Evolutionary conservation across 2,329 filamentous ascomycete genomes (phyloP).

Genomic region (Trichoderma oligosporum): DNA sequence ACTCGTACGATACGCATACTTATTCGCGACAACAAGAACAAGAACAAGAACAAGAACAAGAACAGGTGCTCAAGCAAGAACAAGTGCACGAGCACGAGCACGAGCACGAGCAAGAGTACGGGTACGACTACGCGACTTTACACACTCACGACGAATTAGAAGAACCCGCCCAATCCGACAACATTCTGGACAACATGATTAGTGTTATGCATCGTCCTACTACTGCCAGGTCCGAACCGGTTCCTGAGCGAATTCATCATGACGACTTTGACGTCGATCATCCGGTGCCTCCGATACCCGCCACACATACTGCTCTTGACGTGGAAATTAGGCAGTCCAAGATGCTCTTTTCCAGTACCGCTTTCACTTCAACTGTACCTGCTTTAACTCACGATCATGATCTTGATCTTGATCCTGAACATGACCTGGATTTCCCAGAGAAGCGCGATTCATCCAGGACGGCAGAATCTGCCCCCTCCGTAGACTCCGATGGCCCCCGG

Average conservation of each 20-base stretch:
- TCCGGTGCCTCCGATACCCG: conserved; percentile 22
- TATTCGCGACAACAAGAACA: not conserved
- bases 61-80: conserved; percentile 38
- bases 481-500: conserved; percentile 26
- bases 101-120: not conserved
- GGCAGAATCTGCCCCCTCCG: conserved; percentile 37
- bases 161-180: conserved; percentile 6
- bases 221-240: conserved; percentile 20
- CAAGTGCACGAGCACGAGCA: conserved; percentile 21
- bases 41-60: not conserved
- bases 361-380: conserved; percentile 39
- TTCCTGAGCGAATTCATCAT: not conserved
- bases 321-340: conserved; percentile 40
- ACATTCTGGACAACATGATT: conserved; percentile 3
- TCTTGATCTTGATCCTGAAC: conserved; percentile 24
- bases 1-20: not conserved
- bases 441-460: conserved; percentile 53
- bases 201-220: conserved; percentile 16
- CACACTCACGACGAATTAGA: conserved; percentile 9
- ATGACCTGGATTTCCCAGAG: conserved; percentile 29
- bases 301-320: conserved; percentile 32
- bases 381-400: conserved; percentile 35
- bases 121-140: conserved; percentile 3
- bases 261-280: conserved; percentile 13
- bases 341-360: conserved; percentile 39